Evolutionary conservation across 2,329 filamentous ascomycete genomes (phyloP), one percentile per base, ranked within the genome.

Genomic region (Fusarium sp.): DNA sequence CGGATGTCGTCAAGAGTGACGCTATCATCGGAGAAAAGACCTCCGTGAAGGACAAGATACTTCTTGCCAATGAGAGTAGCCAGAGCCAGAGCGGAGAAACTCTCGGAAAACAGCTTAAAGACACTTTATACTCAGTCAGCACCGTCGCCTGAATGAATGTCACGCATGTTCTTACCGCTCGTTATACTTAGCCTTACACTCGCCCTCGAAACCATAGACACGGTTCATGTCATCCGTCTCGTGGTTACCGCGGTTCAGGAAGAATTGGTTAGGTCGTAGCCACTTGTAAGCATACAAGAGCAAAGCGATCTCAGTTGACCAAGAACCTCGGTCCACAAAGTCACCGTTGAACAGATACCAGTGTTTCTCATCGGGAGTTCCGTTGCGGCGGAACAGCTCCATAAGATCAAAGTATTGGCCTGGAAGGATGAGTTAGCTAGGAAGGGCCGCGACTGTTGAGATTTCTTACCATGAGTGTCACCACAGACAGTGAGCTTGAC

Each of bases 191-290:
- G 93, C 93, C 80, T 95, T 96, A 85, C 96, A 98, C 80, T 99
- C 96, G 77, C 96, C 96, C 81, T 99, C 96, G 76, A 99, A 99
- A 20, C 96, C 96, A 78, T 99, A 99, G 55, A 96, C 94, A 71
- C 93, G 90, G 85, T 99, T 99, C 96, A 99, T 99, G 81, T 98
- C 95, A 78, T 98, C 95, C 48, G 96, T 98, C 83, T 99, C 96
- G 82, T 99, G 96, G 82, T 99, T 99, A 73, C 96, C 96, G 66
- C 96, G 90, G 85, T 99, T 99, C 69, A 99, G 84, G 88, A 97
- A 98, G 86, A 99, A 95, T 56, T 86, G 89, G 42, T 89, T 88
- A 10, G 96, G 96, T 56, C 92, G 90, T 75, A 98, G 81, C 95
- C 93, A 97, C 84, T 99, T 99, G 86, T 97, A 97, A 43, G 95